phyloP scores from a whole-genome alignment of 306 rosid species.

The Acacia acuminata region DNA sequence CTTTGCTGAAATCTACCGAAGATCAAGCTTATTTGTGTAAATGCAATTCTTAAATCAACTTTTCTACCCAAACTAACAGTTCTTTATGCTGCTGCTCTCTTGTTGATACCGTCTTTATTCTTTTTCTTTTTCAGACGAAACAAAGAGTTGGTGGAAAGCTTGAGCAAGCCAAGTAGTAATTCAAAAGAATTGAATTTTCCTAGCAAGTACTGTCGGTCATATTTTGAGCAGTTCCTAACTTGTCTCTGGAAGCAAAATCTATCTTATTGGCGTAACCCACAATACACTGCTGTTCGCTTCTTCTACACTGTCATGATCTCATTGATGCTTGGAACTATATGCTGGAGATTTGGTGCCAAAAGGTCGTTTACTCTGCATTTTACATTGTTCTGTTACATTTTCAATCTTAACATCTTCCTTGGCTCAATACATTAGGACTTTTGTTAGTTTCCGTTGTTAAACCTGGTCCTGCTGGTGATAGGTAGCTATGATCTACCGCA shows the following conservation, averaged over 20 bases:
- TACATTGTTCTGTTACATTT: neutral
- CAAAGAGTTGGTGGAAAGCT: conserved; percentile 54
- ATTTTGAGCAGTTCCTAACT: conserved; percentile 61
- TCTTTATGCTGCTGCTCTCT: neutral
- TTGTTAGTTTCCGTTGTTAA: neutral
- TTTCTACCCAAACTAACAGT: conserved; percentile 11
- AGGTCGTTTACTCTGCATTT: conserved; percentile 39
- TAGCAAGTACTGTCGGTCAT: conserved; percentile 63
- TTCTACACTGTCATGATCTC: conserved; percentile 71
- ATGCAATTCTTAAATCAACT: conserved; percentile 14
- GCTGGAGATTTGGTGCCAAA: conserved; percentile 73
- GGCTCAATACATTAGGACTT: neutral
- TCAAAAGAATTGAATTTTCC: conserved; percentile 70
- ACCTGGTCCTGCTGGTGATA: too few species aligned
- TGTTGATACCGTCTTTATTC: conserved; percentile 15
- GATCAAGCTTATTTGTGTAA: conserved; percentile 61
- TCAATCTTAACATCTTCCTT: neutral
- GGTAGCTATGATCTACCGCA: too few species aligned
- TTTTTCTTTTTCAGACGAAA: conserved; percentile 51
- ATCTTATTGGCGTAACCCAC: conserved; percentile 80
- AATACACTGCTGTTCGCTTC: conserved; percentile 78
- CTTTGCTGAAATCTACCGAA: conserved; percentile 71
- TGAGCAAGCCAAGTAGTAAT: conserved; percentile 62
- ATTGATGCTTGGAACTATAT: conserved; percentile 73
- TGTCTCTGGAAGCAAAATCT: conserved; percentile 80